Base-by-base conservation (phyloP, 768 basidiomycete species). In the Tricholoma bakamatsutake region DNA sequence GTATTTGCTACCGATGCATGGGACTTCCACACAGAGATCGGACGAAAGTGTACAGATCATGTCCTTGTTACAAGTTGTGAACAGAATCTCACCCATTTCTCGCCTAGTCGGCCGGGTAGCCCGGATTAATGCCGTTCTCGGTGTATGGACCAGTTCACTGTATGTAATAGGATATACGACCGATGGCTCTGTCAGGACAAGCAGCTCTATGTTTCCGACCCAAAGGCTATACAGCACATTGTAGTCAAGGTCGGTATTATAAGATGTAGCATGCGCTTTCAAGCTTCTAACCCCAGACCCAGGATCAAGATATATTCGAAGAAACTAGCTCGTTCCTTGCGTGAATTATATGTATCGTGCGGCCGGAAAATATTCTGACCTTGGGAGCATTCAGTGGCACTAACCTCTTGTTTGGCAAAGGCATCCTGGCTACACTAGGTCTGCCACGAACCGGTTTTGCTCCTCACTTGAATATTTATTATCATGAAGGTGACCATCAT, bases 121-220 rank as follows among this genome's bases (percentile, higher is more conserved):
- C 3, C 57, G 59, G 24, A 58, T n/a, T n/a, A n/a, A n/a, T n/a
- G n/a, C n/a, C n/a, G n/a, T n/a, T n/a, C n/a, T n/a, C n/a, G n/a
- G n/a, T n/a, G n/a, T n/a, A n/a, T n/a, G n/a, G n/a, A n/a, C n/a
- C n/a, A n/a, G n/a, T n/a, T n/a, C n/a, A n/a, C n/a, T n/a, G n/a
- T n/a, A n/a, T n/a, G n/a, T n/a, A n/a, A n/a, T n/a, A n/a, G n/a
- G n/a, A n/a, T n/a, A n/a, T n/a, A n/a, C n/a, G n/a, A n/a, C n/a
- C n/a, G n/a, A n/a, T n/a, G n/a, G n/a, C n/a, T n/a, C n/a, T n/a
- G n/a, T n/a, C n/a, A n/a, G n/a, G n/a, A n/a, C n/a, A n/a, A n/a
- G n/a, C n/a, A n/a, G n/a, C n/a, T n/a, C n/a, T 73, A 69, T 55
- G 58, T 76, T 34, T 70, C 66, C 8, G 73, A 75, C 43, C 75